Percentiles rank a stretch among this genome's conserved stretches.
phyloP scores from a whole-genome alignment of 306 rosid genomes.

The Myrica gale region DNA sequence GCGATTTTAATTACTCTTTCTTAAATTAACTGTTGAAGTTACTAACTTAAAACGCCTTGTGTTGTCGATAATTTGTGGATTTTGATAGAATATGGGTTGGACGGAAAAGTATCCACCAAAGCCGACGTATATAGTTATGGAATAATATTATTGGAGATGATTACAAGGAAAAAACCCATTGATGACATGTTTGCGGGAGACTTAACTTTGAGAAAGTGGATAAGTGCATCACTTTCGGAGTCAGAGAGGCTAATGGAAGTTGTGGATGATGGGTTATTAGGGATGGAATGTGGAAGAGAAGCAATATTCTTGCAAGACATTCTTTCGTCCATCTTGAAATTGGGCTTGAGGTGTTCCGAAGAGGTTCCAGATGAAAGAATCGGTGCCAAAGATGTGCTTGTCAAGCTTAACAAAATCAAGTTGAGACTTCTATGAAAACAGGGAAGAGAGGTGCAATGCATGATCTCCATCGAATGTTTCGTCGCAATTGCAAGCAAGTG shows the following conservation, averaged over 20 bases:
- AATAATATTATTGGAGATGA: too few species aligned
- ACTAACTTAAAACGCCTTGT: too few species aligned
- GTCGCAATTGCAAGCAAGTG: too few species aligned
- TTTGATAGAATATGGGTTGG: too few species aligned
- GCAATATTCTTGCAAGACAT: too few species aligned
- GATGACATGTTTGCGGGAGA: not conserved
- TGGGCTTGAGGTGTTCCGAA: not conserved
- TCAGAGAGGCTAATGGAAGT: not conserved
- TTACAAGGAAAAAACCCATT: too few species aligned
- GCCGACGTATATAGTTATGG: too few species aligned
- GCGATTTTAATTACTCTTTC: not conserved
- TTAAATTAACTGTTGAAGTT: not conserved
- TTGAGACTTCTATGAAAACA: not conserved
- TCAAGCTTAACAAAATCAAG: not conserved
- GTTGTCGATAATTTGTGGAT: too few species aligned
- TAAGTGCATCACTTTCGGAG: not conserved
- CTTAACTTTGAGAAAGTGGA: not conserved
- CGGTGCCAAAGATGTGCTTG: not conserved
- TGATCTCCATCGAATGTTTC: too few species aligned
- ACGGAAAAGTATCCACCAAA: too few species aligned
- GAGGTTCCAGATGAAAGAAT: not conserved
- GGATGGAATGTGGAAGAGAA: not conserved
- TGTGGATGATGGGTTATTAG: not conserved
- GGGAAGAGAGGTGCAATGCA: not conserved
- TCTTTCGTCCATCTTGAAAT: not conserved